Percentiles rank a stretch among this genome's conserved stretches.
These are phyloP conservation scores for Apiospora koreana DNA, from an alignment of 2,329 filamentous ascomycete species.

Conservation along the genomic window DNA sequence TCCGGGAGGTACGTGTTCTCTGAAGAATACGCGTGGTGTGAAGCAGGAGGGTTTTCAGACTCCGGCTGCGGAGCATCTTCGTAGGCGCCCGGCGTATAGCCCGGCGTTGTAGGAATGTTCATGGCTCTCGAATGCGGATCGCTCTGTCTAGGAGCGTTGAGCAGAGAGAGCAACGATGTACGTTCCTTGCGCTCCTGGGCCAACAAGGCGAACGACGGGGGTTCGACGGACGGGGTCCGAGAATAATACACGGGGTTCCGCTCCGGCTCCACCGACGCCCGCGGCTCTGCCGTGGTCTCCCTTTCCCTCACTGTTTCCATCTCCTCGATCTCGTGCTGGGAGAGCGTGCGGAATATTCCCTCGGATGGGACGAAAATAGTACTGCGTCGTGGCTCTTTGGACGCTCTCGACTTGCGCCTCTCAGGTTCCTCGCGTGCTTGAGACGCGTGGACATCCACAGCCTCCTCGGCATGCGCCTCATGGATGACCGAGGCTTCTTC, in stretches of 20 bases:
- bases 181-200: conserved; percentile 44
- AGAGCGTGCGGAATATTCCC: conserved; percentile 63
- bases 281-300: conserved; percentile 30
- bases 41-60: conserved; percentile 7
- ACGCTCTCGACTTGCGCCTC: conserved; percentile 32
- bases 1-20: background rate
- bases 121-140: conserved; percentile 36
- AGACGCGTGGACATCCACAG: conserved; percentile 11
- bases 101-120: conserved; percentile 46
- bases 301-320: conserved; percentile 35
- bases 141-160: conserved; percentile 54
- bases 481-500: conserved; percentile 19
- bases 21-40: background rate
- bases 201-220: conserved; percentile 58
- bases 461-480: conserved; percentile 19
- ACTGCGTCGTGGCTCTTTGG: conserved; percentile 46
- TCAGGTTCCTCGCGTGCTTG: background rate
- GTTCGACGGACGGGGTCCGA: conserved; percentile 63
- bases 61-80: conserved; percentile 25
- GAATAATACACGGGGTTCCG: conserved; percentile 42
- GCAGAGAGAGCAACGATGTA: conserved; percentile 61
- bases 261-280: conserved; percentile 31
- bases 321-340: conserved; percentile 52
- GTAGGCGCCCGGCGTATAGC: conserved; percentile 20
- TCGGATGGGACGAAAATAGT: conserved; percentile 63